Percentiles rank a stretch among this genome's conserved stretches.
phyloP scores from a whole-genome alignment of 108 stramenopile species.

The Skeletonema costatum region DNA sequence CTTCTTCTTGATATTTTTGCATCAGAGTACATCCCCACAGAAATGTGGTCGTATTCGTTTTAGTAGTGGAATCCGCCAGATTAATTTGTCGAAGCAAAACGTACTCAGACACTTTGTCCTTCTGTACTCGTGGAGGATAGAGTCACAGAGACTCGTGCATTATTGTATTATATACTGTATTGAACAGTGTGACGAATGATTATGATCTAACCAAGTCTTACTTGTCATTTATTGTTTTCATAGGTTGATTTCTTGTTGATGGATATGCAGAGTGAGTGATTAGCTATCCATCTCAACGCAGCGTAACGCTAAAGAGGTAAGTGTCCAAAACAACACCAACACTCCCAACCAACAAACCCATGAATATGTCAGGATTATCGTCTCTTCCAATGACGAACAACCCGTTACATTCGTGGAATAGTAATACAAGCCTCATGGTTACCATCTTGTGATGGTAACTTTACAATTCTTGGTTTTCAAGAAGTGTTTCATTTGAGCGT shows the following conservation, averaged over 20 bases:
- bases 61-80: slow-evolving; percentile 9
- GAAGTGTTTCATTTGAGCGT: not conserved
- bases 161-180: not conserved
- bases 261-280: too few relatives aligned
- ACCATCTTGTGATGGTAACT: not conserved
- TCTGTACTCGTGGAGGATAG: slow-evolving; percentile 27
- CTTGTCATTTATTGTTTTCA: not conserved
- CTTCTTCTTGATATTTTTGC: not conserved
- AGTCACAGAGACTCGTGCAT: slow-evolving; percentile 53
- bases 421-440: slow-evolving; percentile 20
- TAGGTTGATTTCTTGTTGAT: not conserved
- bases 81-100: slow-evolving; percentile 2
- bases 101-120: slow-evolving; percentile 51
- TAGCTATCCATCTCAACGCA: not conserved
- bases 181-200: too few relatives aligned
- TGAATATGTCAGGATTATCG: slow-evolving; percentile 48
- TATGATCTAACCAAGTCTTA: not conserved
- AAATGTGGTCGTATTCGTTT: not conserved
- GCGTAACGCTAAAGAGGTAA: not conserved
- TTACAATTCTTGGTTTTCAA: slow-evolving; percentile 6
- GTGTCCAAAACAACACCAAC: not conserved
- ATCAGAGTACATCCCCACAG: not conserved
- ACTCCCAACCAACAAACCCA: slow-evolving; percentile 10
- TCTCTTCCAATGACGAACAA: slow-evolving; percentile 23
- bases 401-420: slow-evolving; percentile 52